Evolutionary conservation across 805 yeast genomes (phyloP).

Genomic region (Komagataella populi): DNA sequence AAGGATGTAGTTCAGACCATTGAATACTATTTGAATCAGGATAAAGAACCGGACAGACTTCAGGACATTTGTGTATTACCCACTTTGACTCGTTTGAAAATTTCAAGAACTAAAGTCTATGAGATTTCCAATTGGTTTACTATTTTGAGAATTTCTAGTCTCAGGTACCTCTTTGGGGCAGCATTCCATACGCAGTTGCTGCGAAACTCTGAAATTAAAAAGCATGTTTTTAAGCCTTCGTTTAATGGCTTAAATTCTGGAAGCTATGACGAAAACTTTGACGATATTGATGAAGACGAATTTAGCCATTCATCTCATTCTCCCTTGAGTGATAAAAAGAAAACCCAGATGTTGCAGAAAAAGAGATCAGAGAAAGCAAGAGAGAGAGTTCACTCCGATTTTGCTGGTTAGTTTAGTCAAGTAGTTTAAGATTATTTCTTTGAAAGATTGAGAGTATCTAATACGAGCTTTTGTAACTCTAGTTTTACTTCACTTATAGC

Average conservation of each 20-base stretch:
- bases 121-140: conserved; percentile 36
- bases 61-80: neutral
- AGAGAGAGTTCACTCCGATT: neutral
- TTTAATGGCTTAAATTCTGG: neutral
- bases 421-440: neutral
- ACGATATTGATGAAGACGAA: neutral
- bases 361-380: neutral
- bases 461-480: neutral
- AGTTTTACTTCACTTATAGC: too few species aligned
- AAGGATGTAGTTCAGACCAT: conserved; percentile 42
- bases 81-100: neutral
- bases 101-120: conserved; percentile 11
- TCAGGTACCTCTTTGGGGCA: conserved; percentile 37
- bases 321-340: neutral
- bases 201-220: conserved; percentile 19
- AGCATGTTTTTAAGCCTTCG: conserved; percentile 4
- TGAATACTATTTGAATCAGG: conserved; percentile 20
- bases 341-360: neutral
- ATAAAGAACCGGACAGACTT: conserved; percentile 7
- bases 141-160: conserved; percentile 30
- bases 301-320: neutral
- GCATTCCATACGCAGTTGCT: conserved; percentile 37
- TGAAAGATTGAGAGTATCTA: neutral
- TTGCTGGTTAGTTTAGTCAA: neutral
- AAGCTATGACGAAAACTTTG: neutral